Conservation (phyloP, 352 stramenopile genomes). For the Globisporangium alternatum region DNA sequence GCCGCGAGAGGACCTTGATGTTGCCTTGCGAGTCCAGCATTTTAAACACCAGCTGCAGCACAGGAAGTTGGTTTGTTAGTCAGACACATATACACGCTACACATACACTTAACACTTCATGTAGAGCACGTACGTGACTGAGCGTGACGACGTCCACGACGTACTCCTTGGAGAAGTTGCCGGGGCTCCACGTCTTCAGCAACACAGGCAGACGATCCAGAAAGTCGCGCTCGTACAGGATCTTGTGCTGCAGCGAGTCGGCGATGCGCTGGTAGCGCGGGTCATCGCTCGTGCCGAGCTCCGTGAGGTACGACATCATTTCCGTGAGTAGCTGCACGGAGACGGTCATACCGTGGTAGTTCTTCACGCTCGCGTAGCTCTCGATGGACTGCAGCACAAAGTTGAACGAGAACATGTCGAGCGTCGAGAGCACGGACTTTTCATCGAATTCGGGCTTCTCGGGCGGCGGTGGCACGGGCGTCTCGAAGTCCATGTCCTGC, state of each 20-base stretch:
- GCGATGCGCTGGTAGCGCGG: slow-evolving; percentile 77
- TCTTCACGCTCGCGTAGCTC: slow-evolving; percentile 77
- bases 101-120: neutral
- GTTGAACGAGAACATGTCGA: slow-evolving; percentile 92
- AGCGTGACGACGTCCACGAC: slow-evolving; percentile 81
- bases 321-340: slow-evolving; percentile 74
- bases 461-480: slow-evolving; percentile 29
- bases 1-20: slow-evolving; percentile 79
- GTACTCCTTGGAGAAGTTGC: slow-evolving; percentile 62
- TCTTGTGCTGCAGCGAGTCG: slow-evolving; percentile 85
- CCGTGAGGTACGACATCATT: slow-evolving; percentile 85
- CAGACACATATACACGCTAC: neutral
- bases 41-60: slow-evolving; percentile 80
- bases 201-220: slow-evolving; percentile 78
- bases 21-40: slow-evolving; percentile 79
- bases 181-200: slow-evolving; percentile 74
- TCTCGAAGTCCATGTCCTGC: slow-evolving; percentile 53
- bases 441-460: slow-evolving; percentile 63
- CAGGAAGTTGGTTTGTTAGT: slow-evolving; percentile 1
- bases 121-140: slow-evolving; percentile 60
- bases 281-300: slow-evolving; percentile 70
- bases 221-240: slow-evolving; percentile 88
- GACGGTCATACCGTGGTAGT: slow-evolving; percentile 80
- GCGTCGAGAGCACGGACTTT: slow-evolving; percentile 76
- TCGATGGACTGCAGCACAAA: slow-evolving; percentile 88